Evolutionary conservation across 2,329 filamentous ascomycete genomes (phyloP).

Genomic region (Aureobasidium sp.): DNA sequence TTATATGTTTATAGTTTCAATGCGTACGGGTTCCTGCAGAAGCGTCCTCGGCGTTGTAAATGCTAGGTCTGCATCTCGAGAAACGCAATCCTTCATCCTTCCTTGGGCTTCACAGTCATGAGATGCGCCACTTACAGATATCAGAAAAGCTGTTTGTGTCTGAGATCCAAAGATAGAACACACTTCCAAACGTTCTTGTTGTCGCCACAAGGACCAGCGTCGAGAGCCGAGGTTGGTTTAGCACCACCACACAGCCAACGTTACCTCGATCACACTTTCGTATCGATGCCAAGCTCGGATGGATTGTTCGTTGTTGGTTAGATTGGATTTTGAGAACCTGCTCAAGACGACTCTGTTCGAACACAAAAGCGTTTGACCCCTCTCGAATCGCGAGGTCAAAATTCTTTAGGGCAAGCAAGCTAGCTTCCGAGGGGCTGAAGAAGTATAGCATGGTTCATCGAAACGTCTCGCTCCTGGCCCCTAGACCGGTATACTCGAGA

Average conservation of each 20-base stretch:
- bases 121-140: neutral
- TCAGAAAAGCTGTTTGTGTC: neutral
- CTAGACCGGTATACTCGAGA: neutral
- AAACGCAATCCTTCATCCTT: neutral
- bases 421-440: neutral
- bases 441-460: neutral
- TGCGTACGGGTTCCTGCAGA: constrained; percentile 4
- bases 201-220: neutral
- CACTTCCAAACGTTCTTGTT: neutral
- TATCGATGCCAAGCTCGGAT: neutral
- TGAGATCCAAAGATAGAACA: constrained; percentile 1
- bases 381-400: neutral
- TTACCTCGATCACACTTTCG: neutral
- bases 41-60: neutral
- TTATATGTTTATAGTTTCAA: neutral
- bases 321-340: neutral
- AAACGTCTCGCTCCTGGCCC: neutral
- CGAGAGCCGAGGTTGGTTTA: neutral
- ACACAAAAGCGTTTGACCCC: neutral
- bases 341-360: neutral
- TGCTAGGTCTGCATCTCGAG: neutral
- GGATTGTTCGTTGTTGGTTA: too few species aligned
- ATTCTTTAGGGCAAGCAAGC: neutral
- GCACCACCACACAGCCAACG: neutral
- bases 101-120: neutral